Evolutionary conservation across 2,329 filamentous ascomycete species (phyloP), one percentile per base, ranked within the genome.

Genomic region (Ceratocystis variospora): DNA sequence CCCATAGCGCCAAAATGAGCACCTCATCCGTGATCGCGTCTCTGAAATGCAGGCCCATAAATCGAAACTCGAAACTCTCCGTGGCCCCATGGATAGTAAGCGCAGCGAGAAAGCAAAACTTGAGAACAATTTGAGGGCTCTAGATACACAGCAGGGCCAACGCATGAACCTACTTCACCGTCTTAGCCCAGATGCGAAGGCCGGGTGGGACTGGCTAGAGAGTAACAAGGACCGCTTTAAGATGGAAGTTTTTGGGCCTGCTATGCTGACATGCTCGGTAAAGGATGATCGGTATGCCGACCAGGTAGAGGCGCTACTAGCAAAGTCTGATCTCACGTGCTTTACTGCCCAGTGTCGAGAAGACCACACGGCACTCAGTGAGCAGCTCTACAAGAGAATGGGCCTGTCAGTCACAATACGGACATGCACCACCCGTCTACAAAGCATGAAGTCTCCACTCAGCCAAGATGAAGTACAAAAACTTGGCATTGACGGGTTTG

Each of bases 151-250:
- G 70, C 80, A 86, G 68, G 92, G 91, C 5, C 87, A 89, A 71
- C 87, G 90, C 70, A 78, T 88, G 66, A 83, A 77, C 62, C 84
- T 87, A 69, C 80, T 99, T 65, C 79, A 78, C 64, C 79, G 73
- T 5, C 17, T 81, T 0, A 87, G 86, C 10, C 73, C 73, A 0
- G 88, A 96, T 66, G 84, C 87, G 1, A 81, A 82, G 10, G 78
- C 73, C 70, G 90, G 86, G 1, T 96, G 90, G 85, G 80, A 86
- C 53, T 99, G 93, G 92, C 81, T 97, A 63, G 82, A 89, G 72
- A 74, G 84, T 1, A 85, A 99, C 73, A 81, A 81, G 68, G 73
- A 80, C 65, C 75, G 81, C 62, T 94, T 96, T 69, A 83, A 88
- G 72, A 84, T 87, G 70, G 81, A 87, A 67, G 86, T 96, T 3